Evolutionary conservation across 768 basidiomycete species (phyloP), one percentile per base, ranked within the genome.

Genomic region (Strobilomyces confusus): DNA sequence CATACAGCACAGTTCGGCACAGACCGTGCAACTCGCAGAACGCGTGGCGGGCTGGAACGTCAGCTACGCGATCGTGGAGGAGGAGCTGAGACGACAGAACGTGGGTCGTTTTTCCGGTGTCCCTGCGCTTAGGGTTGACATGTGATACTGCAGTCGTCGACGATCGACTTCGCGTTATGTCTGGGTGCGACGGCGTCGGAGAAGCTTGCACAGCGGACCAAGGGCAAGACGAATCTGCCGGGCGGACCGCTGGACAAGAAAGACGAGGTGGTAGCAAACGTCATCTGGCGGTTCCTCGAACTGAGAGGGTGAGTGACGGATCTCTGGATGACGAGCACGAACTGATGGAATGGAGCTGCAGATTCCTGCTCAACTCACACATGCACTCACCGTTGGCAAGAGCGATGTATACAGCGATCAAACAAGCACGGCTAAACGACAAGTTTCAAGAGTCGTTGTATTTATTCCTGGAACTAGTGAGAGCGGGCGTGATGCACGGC

Each of bases 401-500:
- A 52, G 97, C 97, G 9, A 92, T 98, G 82, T 83, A 90, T 70
- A 80, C 78, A 25, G 92, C 92, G 15, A 77, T 95, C 65, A 81
- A 83, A 59, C 77, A 76, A 32, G 83, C 90, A 7, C 83, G 89
- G 36, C 72, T 98, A 62, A 97, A 95, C 69, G 97, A 99, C 78
- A 97, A 97, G 73, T 98, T 98, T 79, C 97, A 99, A 69, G 97
- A 98, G 70, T 82, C 97, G 3, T 75, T 98, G 1, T 98, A 93
- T 69, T 73, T 98, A 66, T 93, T 97, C 72, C 78, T 98, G 68
- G 97, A 99, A 72, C 81, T 99, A 22, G 87, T 95, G 58, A 80
- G 95, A 62, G 93, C 94, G n/a, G 93, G 94, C 2, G 95, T 97
- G 22, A 88, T 98, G 82, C 95, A 98, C 64, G 93, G 93, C 0